Evolutionary conservation across 352 stramenopile species (phyloP), one percentile per base, ranked within the genome.

Genomic region (Globisporangium cederbergense): DNA sequence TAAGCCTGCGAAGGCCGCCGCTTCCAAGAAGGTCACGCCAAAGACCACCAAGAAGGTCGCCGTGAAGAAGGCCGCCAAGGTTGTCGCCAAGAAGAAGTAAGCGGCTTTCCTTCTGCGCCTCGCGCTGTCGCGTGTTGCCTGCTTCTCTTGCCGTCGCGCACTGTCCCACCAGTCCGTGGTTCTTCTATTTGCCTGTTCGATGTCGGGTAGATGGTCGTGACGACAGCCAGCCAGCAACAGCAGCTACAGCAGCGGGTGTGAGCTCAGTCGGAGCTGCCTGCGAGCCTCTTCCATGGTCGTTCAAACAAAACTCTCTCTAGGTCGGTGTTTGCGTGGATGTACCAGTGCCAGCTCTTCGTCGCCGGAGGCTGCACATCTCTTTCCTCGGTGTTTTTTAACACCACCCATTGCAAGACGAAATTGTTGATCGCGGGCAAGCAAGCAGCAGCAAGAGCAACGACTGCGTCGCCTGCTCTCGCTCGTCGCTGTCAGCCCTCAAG

Each of bases 341-440:
- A 53, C 52, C 53, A 56, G 60, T 67, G 65, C 54, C 45, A 58
- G 62, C 34, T 18, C 14, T 28, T 30, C 25, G 16, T 22, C 20
- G 10, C 34, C 8, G 34, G 20, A 22, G 20, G 40, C 55, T 57
- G 45, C 42, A 52, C 52, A 60, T 66, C 45, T 40, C 64, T 52
- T 72, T 63, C 66, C 77, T 94, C 83, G 85, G 85, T 94, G 85
- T 94, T 94, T 91, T 76, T 92, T 78, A 94, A 94, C 83, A 94
- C 85, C 85, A 94, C 85, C 85, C 78, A 69, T 73, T 72, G 32
- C 42, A 59, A 56, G 8, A 60, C 75, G 76, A 79, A 85, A 71
- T 78, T 61, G n/a, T 20, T 16, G 20, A 32, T 32, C 32, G 32
- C 32, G 32, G 11, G 22, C 30, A 20, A 46, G 16, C 43, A 49